Evolutionary conservation across 441 rosid genomes (phyloP), one percentile per base, ranked within the genome.

Genomic region (Eutrema salsugineum): DNA sequence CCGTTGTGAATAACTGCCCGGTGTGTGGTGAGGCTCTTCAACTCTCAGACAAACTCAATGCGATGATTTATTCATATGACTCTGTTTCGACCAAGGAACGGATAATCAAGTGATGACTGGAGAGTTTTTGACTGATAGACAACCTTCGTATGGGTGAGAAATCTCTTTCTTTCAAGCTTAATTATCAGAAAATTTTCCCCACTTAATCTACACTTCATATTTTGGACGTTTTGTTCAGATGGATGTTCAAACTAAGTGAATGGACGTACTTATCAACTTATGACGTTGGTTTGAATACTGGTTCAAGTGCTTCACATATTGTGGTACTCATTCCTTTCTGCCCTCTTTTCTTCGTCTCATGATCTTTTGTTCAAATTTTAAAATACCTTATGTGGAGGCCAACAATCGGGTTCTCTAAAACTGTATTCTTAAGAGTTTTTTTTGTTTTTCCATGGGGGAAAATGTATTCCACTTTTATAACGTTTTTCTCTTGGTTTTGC

Each of bases 191-290:
- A 16, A n/a, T n/a, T 19, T 54, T 39, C 3, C 28, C 55, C 4
- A 4, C 27, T 24, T 8, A 39, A 19, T 60, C 70, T 47, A 69
- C 49, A 27, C 39, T 20, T 57, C 35, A 48, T 22, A 19, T 60
- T 70, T 61, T n/a, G n/a, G n/a, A n/a, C n/a, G n/a, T 43, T 63
- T 56, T 44, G 50, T 44, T 40, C 70, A 94, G 97, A 84, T 91
- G 99, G 99, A 84, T 90, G 76, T 91, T 94, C 67, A 94, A 91
- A 79, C 87, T 94, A 54, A 89, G 97, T 82, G 99, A 94, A 78
- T 94, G 99, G 99, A 88, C 91, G 66, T 90, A 88, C 60, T 82
- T 88, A 80, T 86, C 97, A 38, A 83, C 93, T 30, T 91, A 94
- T 72, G 96, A 87, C 59, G 84, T 88, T 67, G 99, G 97, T 75